A percentile compares a stretch with the other conserved stretches of the same genome.
These are phyloP conservation scores for Syzygium oleosum DNA, from an alignment of 345 rosid genomes.

Conservation along the genomic window DNA sequence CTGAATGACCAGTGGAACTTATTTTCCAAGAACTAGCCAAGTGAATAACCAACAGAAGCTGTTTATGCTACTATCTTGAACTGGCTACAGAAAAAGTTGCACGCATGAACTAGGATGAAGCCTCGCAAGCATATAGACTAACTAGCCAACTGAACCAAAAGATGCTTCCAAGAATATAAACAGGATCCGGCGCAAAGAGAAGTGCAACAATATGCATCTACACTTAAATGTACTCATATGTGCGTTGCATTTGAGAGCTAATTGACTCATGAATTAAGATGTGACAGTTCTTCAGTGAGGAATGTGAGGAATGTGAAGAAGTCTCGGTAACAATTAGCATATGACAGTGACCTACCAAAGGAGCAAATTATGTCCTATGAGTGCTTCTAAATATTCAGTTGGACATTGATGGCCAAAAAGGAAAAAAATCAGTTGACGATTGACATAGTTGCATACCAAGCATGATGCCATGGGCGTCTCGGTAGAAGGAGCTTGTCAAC, in stretches of 20 bases:
- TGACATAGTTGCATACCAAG: conserved; percentile 17
- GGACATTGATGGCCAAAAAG: not conserved
- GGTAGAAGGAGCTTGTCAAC: conserved; percentile 45
- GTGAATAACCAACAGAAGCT: not conserved
- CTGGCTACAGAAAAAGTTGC: not conserved
- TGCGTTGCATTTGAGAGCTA: not conserved
- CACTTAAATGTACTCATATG: not conserved
- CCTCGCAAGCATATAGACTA: not conserved
- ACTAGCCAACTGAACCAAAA: not conserved
- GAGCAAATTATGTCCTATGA: not conserved
- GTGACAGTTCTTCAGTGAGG: not conserved
- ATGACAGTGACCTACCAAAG: not conserved
- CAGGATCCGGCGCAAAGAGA: not conserved
- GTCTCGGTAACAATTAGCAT: not conserved
- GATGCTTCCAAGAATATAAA: not conserved
- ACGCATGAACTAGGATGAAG: not conserved
- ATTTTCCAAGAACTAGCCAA: not conserved
- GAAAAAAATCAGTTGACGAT: not conserved
- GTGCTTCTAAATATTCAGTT: not conserved
- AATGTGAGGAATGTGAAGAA: not conserved
- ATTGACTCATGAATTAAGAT: not conserved
- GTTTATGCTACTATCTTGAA: not conserved
- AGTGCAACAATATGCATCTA: not conserved
- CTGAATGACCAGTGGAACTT: not conserved
- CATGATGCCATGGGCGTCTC: conserved; percentile 41